A percentile compares a stretch with the other conserved stretches of the same genome.
These are phyloP conservation scores for Stereum hirsutum DNA, from an alignment of 1,284 basidiomycete species.

Conservation along the genomic window DNA sequence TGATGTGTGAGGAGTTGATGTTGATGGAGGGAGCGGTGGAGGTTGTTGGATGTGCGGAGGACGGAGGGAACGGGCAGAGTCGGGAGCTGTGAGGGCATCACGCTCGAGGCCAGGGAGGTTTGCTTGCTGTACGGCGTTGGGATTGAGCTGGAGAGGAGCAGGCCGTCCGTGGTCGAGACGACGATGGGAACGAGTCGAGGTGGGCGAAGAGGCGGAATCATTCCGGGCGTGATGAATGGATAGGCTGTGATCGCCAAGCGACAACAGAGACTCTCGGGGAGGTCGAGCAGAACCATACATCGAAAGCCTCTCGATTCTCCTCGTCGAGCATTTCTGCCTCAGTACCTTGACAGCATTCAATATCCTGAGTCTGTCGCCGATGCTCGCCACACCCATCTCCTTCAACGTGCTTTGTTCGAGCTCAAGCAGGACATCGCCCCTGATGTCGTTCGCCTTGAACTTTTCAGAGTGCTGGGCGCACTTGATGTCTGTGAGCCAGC, in stretches of 20 bases:
- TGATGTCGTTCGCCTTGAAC: constrained; percentile 81
- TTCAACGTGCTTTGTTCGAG: constrained; percentile 78
- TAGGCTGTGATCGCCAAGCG: constrained; percentile 11
- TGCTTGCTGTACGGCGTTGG: constrained; percentile 29
- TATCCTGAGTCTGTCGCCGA: constrained; percentile 86
- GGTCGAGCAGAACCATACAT: background rate
- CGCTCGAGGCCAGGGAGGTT: constrained; percentile 62
- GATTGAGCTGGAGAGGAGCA: constrained; percentile 55
- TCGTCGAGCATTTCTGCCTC: constrained; percentile 41
- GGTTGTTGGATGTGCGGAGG: constrained; percentile 32
- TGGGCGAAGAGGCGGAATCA: constrained; percentile 18
- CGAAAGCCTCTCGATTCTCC: constrained; percentile 10
- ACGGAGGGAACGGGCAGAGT: constrained; percentile 41
- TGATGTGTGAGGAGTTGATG: constrained; percentile 14
- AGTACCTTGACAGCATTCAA: constrained; percentile 76
- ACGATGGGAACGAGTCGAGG: constrained; percentile 16
- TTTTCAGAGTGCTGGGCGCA: constrained; percentile 60
- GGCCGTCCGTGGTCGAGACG: constrained; percentile 48
- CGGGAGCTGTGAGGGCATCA: constrained; percentile 37
- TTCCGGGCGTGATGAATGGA: constrained; percentile 7
- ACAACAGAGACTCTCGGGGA: no score
- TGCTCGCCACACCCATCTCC: constrained; percentile 82
- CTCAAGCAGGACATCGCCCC: constrained; percentile 83
- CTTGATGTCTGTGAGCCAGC: constrained; percentile 66
- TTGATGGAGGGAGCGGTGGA: constrained; percentile 8